phyloP scores from a whole-genome alignment of 805 yeast species.

The Lipomyces anomalus region DNA sequence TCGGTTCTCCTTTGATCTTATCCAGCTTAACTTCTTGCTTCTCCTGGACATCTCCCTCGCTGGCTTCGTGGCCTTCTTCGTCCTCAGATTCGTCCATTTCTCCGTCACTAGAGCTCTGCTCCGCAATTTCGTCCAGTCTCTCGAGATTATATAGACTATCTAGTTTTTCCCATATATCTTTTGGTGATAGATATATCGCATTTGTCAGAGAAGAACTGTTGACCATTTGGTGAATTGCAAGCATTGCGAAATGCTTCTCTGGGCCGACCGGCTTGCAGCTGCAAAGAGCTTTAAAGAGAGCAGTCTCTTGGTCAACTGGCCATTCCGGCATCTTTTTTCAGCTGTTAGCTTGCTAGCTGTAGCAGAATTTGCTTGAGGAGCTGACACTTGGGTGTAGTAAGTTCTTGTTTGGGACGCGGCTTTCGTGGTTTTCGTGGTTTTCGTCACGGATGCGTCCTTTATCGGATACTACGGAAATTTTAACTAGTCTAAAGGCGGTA shows the following conservation, averaged over 20 bases:
- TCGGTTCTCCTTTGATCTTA: conserved; percentile 4
- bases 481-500: too few relatives aligned
- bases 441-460: too few relatives aligned
- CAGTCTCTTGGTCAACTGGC: conserved; percentile 58
- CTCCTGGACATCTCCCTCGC: conserved; percentile 13
- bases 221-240: conserved; percentile 31
- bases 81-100: conserved; percentile 8
- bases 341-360: too few relatives aligned
- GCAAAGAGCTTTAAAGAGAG: conserved; percentile 55
- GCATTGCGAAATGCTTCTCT: conserved; percentile 36
- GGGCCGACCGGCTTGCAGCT: conserved; percentile 64
- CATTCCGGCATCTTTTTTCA: conserved; percentile 39
- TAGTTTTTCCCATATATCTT: conserved; percentile 56
- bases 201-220: conserved; percentile 22
- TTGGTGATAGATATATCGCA: conserved; percentile 36
- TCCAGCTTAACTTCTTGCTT: conserved; percentile 1
- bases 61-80: conserved; percentile 20
- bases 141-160: conserved; percentile 49
- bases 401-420: too few relatives aligned
- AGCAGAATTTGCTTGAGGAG: too few relatives aligned
- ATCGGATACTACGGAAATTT: too few relatives aligned
- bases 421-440: too few relatives aligned
- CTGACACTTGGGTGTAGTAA: too few relatives aligned
- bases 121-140: conserved; percentile 46
- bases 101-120: not conserved